A percentile compares a stretch with the other conserved stretches of the same genome.
These are phyloP conservation scores for Thelonectria olida DNA, from an alignment of 2,329 filamentous ascomycete species.

Conservation along the genomic window DNA sequence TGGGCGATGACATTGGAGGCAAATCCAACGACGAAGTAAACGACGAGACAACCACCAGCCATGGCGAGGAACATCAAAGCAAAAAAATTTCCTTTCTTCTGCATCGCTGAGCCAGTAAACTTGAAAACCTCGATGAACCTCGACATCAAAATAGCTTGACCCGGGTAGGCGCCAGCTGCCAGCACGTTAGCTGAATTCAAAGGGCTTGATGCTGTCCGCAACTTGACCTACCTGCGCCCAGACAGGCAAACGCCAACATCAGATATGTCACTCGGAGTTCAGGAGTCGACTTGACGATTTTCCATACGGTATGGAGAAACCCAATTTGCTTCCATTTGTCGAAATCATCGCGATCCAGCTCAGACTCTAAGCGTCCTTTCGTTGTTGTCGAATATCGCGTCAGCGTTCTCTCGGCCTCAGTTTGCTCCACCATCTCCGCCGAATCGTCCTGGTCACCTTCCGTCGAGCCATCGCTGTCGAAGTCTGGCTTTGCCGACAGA, in stretches of 20 bases:
- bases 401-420: neutral
- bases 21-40: conserved; percentile 42
- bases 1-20: conserved; percentile 23
- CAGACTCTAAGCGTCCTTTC: neutral
- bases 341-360: neutral
- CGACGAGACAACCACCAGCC: conserved; percentile 49
- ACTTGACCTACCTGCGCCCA: conserved; percentile 36
- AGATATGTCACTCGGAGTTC: neutral
- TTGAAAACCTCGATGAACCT: conserved; percentile 53
- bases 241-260: neutral
- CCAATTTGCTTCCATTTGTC: neutral
- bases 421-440: conserved; percentile 8
- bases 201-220: conserved; percentile 45
- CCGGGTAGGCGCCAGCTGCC: conserved; percentile 51
- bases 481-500: neutral
- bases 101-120: conserved; percentile 43
- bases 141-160: conserved; percentile 54
- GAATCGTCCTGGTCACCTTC: conserved; percentile 42
- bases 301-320: neutral
- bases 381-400: neutral
- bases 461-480: neutral
- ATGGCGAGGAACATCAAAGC: conserved; percentile 61
- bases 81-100: conserved; percentile 58
- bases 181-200: conserved; percentile 42
- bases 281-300: neutral